Base-by-base conservation (phyloP, 768 basidiomycete species). In the Thelephora ganbajun region DNA sequence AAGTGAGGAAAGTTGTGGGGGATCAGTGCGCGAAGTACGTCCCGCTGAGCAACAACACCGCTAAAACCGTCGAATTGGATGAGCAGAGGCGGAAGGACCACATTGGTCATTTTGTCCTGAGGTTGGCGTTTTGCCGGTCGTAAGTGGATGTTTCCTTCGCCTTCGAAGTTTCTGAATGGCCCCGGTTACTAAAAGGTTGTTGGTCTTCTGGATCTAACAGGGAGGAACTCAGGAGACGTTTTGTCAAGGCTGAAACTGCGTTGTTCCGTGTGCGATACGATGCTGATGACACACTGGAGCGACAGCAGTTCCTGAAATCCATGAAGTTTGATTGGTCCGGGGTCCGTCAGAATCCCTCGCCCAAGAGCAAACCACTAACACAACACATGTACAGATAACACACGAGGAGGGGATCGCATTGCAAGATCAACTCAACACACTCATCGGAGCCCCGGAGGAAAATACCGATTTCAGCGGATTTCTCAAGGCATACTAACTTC, bases 111-210 rank as follows among this genome's bases (percentile, higher is more conserved):
- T 98, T 91, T 63, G 88, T 98, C 11, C 68, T 98, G 51, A 69
- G 96, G 44, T 70, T 99, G 35, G 93, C 96, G 5, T 98, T 99
- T 64, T 96, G 93, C 66, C 79, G 90, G 48, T 90, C 91, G 93
- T 98, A 65, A 61, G 92, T 79, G 16, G 5, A 4, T 23, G 36
- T 23, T 12, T 54, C 20, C 18, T n/a, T 11, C 2, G n/a, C 19
- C 6, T 26, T 20, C 44, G 34, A 50, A 35, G 13, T 19, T 20
- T 18, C 22, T 11, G 22, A 16, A 33, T 14, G 36, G 46, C 43
- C 26, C 33, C 42, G 30, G 34, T 37, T 18, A 18, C 26, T 49
- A 26, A 43, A 13, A 33, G 11, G 18, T 16, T 36, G 16, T 35
- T 9, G 48, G 48, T 35, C 4, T 30, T 30, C 26, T 20, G 47